Evolutionary conservation across 2,329 filamentous ascomycete species (phyloP), one percentile per base, ranked within the genome.

Genomic region (Didymosphaeria variabile): DNA sequence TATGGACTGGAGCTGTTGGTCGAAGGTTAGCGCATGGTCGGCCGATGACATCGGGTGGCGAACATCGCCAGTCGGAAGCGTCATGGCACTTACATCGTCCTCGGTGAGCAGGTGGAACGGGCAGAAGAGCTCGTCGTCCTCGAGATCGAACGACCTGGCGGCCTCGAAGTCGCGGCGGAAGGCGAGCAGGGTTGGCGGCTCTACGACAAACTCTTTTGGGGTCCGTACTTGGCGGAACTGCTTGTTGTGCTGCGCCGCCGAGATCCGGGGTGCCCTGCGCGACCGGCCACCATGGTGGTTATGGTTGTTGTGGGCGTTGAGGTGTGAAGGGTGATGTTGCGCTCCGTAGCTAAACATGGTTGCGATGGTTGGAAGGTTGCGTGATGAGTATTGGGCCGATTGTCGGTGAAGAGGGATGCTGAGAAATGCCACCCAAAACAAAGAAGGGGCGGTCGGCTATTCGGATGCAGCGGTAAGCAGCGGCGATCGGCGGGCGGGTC

Each of bases 101-200:
- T 97, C 94, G 38, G 93, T 97, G 83, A 98, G 84, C 70, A 98
- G 87, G 77, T 90, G 89, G 65, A 84, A 84, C 1, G 94, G 94
- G 81, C 94, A 97, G 80, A 98, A 98, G 80, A 97, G 91, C 82
- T 97, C 86, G 78, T 98, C 94, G 77, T 98, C 94, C 75, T 97
- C 94, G 64, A 98, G 86, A 71, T 98, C 94, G 75, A 98, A 98
- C 10, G 94, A 97, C 61, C 93, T 89, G 61, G 92, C 93, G 66
- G 93, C 91, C 82, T 98, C 94, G 71, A 97, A 97, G 75, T 93
- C 90, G 69, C 88, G 88, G 70, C 94, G 91, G 83, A 97, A 97
- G 65, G 89, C 88, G 63, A 87, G 86, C 62, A 96, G 84, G 54
- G 89, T 87, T 21, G 88, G 88, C n/a, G 90, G 86, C 79, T 97